Evolutionary conservation across 2,329 filamentous ascomycete genomes (phyloP).

Genomic region (Colletotrichum sp.): DNA sequence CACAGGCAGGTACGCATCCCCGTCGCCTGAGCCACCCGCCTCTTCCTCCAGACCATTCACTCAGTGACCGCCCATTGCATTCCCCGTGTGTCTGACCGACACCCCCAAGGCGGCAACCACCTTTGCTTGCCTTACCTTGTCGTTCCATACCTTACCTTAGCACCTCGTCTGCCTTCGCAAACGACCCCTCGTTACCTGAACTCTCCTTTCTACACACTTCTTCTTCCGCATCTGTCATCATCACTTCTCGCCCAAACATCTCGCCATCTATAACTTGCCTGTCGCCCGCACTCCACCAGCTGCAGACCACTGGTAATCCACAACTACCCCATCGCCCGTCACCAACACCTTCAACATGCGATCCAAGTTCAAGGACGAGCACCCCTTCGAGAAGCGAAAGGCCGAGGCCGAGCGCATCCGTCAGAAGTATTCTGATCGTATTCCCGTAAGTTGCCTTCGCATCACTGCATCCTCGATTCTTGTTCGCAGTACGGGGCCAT

Average conservation of each 20-base stretch:
- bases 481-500: neutral
- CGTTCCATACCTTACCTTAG: neutral
- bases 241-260: neutral
- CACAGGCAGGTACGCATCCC: neutral
- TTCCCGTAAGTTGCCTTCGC: conserved; percentile 75
- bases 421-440: conserved; percentile 98
- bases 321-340: conserved; percentile 21
- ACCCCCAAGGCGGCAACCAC: conserved; percentile 22
- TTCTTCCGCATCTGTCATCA: conserved; percentile 16
- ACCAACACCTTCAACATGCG: conserved; percentile 72
- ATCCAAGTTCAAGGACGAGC: conserved; percentile 99
- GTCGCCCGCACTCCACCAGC: conserved; percentile 5
- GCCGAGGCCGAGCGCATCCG: conserved; percentile 99
- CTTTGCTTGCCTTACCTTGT: conserved; percentile 1
- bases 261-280: conserved; percentile 19
- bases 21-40: conserved; percentile 11
- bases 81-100: conserved; percentile 18
- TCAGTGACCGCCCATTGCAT: conserved; percentile 23
- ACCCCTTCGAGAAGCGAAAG: conserved; percentile 99
- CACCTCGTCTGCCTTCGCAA: conserved; percentile 21
- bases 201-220: conserved; percentile 22
- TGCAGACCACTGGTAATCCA: conserved; percentile 14
- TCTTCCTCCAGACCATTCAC: neutral
- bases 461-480: neutral
- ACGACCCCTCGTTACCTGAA: conserved; percentile 19